Base-by-base conservation (phyloP, 352 stramenopile genomes). In the Globisporangium recalcitrans region DNA sequence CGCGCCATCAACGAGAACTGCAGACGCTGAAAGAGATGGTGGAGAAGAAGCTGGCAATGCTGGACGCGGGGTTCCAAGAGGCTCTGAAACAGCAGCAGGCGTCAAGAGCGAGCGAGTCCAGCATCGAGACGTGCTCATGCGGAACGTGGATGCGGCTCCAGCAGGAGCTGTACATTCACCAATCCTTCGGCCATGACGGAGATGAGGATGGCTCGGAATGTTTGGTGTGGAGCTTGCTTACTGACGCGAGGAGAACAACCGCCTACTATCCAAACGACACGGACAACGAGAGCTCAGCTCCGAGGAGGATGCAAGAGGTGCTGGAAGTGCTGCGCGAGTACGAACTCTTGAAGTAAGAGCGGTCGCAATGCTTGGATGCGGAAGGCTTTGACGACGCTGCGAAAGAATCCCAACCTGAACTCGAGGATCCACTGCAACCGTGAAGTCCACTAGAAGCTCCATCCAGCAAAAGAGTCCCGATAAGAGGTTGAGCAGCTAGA, bases 1-100 rank as follows among this genome's bases (percentile, higher is more conserved):
- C 19, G 0, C 61, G 72, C 24, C 75, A 77, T 38, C 56, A 64
- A 0, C 47, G 69, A 22, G 63, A 77, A 26, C 22, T 70, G 1
- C 24, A 63, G 16, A 36, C 63, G 1, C 26, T 82, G 4, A 58
- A 73, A 3, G 60, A 71, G 36, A 54, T 62, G 4, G 63, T 64
- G 2, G 54, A 70, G 2, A 86, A 89, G 55, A 87, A 87, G 48
- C 48, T 85, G 11, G 56, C 70, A 9, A 89, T 89, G 80, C 63
- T 89, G 0, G 70, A 86, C 32, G 58, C 48, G 9, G 80, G 69
- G 0, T 71, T 86, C 63, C 46, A 68, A 16, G 53, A 77, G 29
- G 71, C 44, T 22, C 27, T 67, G 3, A 24, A 49, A 11, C 32
- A 58, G 44, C 46, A 58, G 19, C 32, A 42, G 27, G 29, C 54